Base-by-base conservation (phyloP, 2,329 filamentous ascomycete species). In the Scytalidium lignicola region DNA sequence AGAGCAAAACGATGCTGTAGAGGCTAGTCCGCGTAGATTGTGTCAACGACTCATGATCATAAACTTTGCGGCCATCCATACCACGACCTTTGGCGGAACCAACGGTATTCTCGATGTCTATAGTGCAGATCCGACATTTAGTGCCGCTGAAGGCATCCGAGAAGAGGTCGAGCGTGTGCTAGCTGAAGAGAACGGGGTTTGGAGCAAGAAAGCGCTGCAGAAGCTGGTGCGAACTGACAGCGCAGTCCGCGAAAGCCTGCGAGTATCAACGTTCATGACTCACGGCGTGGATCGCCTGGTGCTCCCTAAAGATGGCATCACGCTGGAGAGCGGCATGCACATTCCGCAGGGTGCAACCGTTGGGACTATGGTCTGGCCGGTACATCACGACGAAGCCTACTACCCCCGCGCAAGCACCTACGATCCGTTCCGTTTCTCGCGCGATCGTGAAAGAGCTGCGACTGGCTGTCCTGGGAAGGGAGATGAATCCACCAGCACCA, bases 1-100 rank as follows among this genome's bases (percentile, higher is more conserved):
- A 2, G 37, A 50, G 9, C 6, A 57, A 19, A 58, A 18, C 18
- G 55, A 46, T 55, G 58, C 29, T 47, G 55, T 48, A 41, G 54
- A 41, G 51, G 51, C 19, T 48, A 59, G 51, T 50, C 39, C 44
- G 28, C 48, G 49, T 29, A 65, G 62, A 29, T 51, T 66, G 13
- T 59, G 61, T 4, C 44, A 49, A 20, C 62, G 62, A 21, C 44
- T 62, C 39, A 56, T 68, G 42, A 57, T 56, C 5, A 37, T 66
- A 17, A 65, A 65, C 39, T 65, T 66, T 46, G 65, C 60, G 3
- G 58, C 62, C 1, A 65, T 64, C 39, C 63, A 66, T 47, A 66
- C 64, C 0, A 57, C 61, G 3, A 58, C 58, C 2, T 58, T 66
- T 39, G 62, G 56, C 22, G 58, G 57, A 15, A 64, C 62, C 6